These are phyloP conservation scores for Daedalea quercina DNA, from an alignment of 768 basidiomycete species.

Conservation along the genomic window DNA sequence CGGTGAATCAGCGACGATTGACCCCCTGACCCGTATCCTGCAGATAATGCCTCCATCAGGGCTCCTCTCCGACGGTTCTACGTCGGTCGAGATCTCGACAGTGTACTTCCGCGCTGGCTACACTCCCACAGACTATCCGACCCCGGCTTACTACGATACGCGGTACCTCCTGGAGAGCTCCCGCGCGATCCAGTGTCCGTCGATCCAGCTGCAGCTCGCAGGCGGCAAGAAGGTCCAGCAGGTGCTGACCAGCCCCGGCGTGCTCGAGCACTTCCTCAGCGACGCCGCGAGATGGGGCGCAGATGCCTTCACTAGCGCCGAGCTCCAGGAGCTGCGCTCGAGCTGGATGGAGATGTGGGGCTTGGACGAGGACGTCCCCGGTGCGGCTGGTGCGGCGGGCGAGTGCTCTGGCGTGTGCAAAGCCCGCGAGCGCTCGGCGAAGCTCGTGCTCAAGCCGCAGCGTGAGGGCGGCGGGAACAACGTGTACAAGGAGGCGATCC, in stretches of 20 bases:
- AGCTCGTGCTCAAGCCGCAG: slow-evolving; percentile 91
- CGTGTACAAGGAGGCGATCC: slow-evolving; percentile 81
- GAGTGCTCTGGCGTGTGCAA: slow-evolving; percentile 32
- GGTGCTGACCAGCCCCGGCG: slow-evolving; percentile 64
- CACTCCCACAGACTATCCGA: slow-evolving; percentile 73
- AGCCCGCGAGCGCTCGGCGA: slow-evolving; percentile 42
- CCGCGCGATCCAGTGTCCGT: slow-evolving; percentile 88
- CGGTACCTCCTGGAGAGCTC: slow-evolving; percentile 78
- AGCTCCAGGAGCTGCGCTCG: slow-evolving; percentile 48
- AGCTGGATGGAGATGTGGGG: slow-evolving; percentile 93
- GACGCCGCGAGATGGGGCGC: slow-evolving; percentile 31
- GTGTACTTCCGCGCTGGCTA: slow-evolving; percentile 93
- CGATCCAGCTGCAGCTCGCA: slow-evolving; percentile 86
- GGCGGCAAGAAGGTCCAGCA: slow-evolving; percentile 96
- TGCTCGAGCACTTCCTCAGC: slow-evolving; percentile 68
- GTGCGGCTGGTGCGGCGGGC: neutral
- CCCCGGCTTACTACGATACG: slow-evolving; percentile 55
- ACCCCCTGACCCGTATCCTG: slow-evolving; percentile 31
- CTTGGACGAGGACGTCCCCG: slow-evolving; percentile 34
- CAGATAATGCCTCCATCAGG: slow-evolving; percentile 32
- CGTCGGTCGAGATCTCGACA: slow-evolving; percentile 65
- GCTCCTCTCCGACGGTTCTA: slow-evolving; percentile 25
- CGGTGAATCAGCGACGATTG: slow-evolving; percentile 46
- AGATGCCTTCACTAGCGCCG: slow-evolving; percentile 23
- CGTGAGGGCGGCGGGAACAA: slow-evolving; percentile 99